These are phyloP conservation scores for Posidonia oceanica DNA, from an alignment of 116 monocot genomes.

Conservation along the genomic window DNA sequence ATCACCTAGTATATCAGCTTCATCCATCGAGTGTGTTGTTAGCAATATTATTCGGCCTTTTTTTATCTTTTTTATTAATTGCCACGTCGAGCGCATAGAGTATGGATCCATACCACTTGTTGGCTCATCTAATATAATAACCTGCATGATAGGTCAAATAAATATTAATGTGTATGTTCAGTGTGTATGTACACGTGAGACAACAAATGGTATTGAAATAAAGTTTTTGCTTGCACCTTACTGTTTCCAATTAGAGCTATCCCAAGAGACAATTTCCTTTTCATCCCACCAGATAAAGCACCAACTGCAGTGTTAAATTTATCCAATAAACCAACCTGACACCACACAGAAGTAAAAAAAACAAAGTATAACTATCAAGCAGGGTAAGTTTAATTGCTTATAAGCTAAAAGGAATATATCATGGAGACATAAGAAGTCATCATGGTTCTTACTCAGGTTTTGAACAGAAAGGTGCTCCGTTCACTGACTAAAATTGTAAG, in stretches of 20 bases:
- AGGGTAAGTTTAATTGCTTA: not conserved
- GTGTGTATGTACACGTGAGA: no score
- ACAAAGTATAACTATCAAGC: not conserved
- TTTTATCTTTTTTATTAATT: slow-evolving; percentile 79
- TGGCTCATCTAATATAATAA: slow-evolving; percentile 94
- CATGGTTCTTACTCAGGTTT: no score
- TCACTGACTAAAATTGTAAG: no score
- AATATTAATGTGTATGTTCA: not conserved
- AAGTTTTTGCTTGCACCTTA: slow-evolving; percentile 42
- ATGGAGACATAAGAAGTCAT: not conserved
- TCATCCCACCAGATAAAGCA: slow-evolving; percentile 90
- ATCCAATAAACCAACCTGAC: slow-evolving; percentile 70
- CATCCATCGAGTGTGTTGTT: slow-evolving; percentile 97
- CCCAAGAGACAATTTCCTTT: slow-evolving; percentile 87
- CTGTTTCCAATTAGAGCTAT: slow-evolving; percentile 88
- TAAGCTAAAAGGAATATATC: not conserved
- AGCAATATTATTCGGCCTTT: slow-evolving; percentile 75
- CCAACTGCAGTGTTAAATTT: slow-evolving; percentile 61
- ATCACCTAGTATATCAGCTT: slow-evolving; percentile 91
- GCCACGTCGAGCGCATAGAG: slow-evolving; percentile 94
- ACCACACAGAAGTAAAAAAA: not conserved
- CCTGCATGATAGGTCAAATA: slow-evolving; percentile 27
- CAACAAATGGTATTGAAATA: not conserved
- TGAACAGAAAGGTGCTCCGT: no score
- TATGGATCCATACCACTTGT: slow-evolving; percentile 99